These are phyloP conservation scores for Xylaria telfairii DNA, from an alignment of 495 filamentous ascomycete genomes.

Conservation along the genomic window DNA sequence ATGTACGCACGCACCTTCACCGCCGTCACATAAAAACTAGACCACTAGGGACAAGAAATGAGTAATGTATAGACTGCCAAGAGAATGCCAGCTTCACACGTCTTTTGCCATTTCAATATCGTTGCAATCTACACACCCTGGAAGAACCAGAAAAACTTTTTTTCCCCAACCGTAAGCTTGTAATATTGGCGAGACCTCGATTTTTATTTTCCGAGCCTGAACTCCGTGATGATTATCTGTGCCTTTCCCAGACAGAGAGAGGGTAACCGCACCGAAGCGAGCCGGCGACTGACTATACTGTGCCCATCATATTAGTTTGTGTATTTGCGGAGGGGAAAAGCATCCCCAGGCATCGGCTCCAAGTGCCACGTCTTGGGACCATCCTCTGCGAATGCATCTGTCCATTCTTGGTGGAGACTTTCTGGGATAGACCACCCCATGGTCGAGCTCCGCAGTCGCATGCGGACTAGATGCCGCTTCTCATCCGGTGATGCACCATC, in stretches of 20 bases:
- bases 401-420: conserved; percentile 51
- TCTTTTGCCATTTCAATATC: conserved; percentile 4
- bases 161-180: conserved; percentile 10
- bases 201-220: conserved; percentile 14
- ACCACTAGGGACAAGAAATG: conserved; percentile 20
- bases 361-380: conserved; percentile 55
- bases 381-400: conserved; percentile 49
- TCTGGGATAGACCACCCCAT: conserved; percentile 54
- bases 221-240: conserved; percentile 5
- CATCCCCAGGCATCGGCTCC: conserved; percentile 57
- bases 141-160: conserved; percentile 7
- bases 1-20: conserved; percentile 17
- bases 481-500: conserved; percentile 50
- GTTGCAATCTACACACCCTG: conserved; percentile 22
- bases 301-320: conserved; percentile 50
- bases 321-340: conserved; percentile 54
- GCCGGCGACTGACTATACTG: background rate
- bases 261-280: background rate
- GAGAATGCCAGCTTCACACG: background rate
- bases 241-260: background rate
- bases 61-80: conserved; percentile 15
- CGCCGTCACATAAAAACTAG: conserved; percentile 17
- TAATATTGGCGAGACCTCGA: background rate
- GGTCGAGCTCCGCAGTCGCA: conserved; percentile 54
- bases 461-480: conserved; percentile 58